Evolutionary conservation across 2,329 filamentous ascomycete genomes (phyloP).

Genomic region (Hysterium pulicare): DNA sequence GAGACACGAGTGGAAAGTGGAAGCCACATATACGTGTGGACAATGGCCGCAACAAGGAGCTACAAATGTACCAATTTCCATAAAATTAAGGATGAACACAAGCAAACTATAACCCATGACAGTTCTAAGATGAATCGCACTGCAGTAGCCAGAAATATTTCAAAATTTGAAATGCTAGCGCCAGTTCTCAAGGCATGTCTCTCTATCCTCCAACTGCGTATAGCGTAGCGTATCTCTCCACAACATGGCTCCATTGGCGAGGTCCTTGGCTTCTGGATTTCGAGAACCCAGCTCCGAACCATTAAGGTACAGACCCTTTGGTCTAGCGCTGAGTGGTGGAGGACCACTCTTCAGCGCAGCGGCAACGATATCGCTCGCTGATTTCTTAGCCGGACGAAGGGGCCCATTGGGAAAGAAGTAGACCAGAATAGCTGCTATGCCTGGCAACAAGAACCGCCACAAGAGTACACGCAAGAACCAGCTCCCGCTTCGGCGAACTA

Average conservation of each 20-base stretch:
- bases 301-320: conserved; percentile 34
- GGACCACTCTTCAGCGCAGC: conserved; percentile 32
- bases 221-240: conserved; percentile 31
- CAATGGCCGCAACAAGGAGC: no score
- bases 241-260: conserved; percentile 24
- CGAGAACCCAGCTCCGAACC: conserved; percentile 28
- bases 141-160: no score
- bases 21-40: no score
- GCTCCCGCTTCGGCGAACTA: conserved; percentile 6
- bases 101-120: no score
- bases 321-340: conserved; percentile 20
- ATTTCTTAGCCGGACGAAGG: conserved; percentile 29
- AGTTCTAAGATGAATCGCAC: no score
- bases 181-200: conserved; percentile 28
- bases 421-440: conserved; percentile 20
- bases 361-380: conserved; percentile 30
- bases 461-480: conserved; percentile 10
- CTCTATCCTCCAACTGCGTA: conserved; percentile 22
- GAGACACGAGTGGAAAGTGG: no score
- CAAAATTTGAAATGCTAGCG: no score
- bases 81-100: no score
- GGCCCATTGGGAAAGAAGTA: conserved; percentile 28
- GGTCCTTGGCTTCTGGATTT: conserved; percentile 29
- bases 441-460: conserved; percentile 16
- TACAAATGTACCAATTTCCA: no score